Evolutionary conservation across 495 filamentous ascomycete species (phyloP), one percentile per base, ranked within the genome.

Genomic region (Parathielavia hyrcaniae): DNA sequence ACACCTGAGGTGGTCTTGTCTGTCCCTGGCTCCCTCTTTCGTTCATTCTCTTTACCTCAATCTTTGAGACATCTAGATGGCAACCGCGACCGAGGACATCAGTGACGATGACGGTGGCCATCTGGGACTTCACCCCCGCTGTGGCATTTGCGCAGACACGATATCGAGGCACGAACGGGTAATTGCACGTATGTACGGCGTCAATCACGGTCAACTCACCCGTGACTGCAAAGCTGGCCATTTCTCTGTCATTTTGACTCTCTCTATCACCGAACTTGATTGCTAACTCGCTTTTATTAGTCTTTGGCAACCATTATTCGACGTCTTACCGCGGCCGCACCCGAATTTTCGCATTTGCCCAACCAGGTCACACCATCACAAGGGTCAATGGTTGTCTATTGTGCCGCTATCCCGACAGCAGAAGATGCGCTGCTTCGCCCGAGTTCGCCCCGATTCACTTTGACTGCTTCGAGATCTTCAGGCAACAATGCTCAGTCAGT

Each of bases 381-480:
- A 34, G 38, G 23, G 23, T 53, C 36, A 23, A 53, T 26, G 50
- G 50, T 19, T 14, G 22, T 26, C 14, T 32, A 19, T 35, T 44
- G 38, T 52, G 50, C 36, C 35, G 50, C 50, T 12, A 26, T 4
- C 32, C 48, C 14, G 50, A 52, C 13, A 40, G 50, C 20, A n/a
- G 13, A 2, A 40, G 1, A 41, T 52, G 50, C 36, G 35, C 50
- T 19, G 22, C 22, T 12, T 53, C 50, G 9, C 50, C 39, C 23
- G 50, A 53, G 39, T 43, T 30, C 22, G 23, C 14, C 34, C 38
- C 39, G 8, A 9, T 43, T 8, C 50, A 53, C 20, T 19, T 12
- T 20, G 50, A 53, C 38, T 53, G 50, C 39, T 32, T 43, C 50
- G 38, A 43, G 50, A 32, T 53, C 14, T 53, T 53, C 22, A 26